phyloP scores from a whole-genome alignment of 2,329 filamentous ascomycete genomes.

The Fonsecaea multimorphosa region DNA sequence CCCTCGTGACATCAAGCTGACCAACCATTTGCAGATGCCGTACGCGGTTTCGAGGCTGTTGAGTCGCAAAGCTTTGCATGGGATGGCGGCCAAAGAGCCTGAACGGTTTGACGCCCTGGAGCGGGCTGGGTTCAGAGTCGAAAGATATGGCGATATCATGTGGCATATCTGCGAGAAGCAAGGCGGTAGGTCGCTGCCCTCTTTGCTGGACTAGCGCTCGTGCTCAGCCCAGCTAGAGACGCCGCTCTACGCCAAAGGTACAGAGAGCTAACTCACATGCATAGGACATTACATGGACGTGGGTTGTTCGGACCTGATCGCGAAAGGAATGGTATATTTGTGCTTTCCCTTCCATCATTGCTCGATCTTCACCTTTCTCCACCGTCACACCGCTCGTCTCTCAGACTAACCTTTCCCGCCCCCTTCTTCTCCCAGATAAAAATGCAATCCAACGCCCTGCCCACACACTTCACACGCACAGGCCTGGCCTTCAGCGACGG shows the following conservation, averaged over 20 bases:
- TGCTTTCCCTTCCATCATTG: neutral
- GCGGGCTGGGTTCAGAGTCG: constrained; percentile 51
- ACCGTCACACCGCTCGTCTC: too few species aligned
- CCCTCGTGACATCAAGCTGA: neutral
- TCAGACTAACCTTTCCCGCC: neutral
- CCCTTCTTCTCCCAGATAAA: constrained; percentile 46
- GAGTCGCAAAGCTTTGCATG: constrained; percentile 42
- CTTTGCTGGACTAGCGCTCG: neutral
- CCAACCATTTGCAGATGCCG: constrained; percentile 34
- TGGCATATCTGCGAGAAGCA: constrained; percentile 50
- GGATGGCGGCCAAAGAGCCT: constrained; percentile 44
- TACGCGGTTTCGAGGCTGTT: constrained; percentile 42
- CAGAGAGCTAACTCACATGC: neutral
- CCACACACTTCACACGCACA: constrained; percentile 46
- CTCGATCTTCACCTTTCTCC: neutral
- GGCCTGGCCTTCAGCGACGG: constrained; percentile 55
- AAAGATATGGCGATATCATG: constrained; percentile 47
- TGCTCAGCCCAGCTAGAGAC: neutral
- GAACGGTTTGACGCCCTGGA: constrained; percentile 51
- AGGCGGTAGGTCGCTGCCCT: constrained; percentile 42
- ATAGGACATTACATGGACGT: constrained; percentile 56
- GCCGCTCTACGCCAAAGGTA: neutral
- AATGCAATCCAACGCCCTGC: constrained; percentile 49
- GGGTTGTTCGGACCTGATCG: constrained; percentile 51
- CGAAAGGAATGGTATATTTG: constrained; percentile 43